Percentiles rank a stretch among this genome's conserved stretches.
Conservation (phyloP, 148 eudicot species). For the Hydrangea macrophylla region DNA sequence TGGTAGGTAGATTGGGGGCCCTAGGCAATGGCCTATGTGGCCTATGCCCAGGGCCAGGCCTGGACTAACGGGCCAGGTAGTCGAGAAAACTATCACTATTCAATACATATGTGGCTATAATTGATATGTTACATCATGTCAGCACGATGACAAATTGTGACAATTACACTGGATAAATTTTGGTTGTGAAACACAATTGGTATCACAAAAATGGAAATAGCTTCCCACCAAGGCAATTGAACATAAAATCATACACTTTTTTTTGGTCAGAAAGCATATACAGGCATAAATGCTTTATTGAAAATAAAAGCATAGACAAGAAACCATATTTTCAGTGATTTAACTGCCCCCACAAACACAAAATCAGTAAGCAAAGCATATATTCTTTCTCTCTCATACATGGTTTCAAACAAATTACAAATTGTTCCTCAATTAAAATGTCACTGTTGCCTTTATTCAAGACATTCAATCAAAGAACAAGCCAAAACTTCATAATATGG, state of each 20-base stretch:
- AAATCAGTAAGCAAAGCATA: slow-evolving; percentile 39
- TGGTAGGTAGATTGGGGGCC: no score
- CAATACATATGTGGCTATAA: no score
- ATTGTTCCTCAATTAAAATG: neutral
- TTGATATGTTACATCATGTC: no score
- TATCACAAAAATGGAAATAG: neutral
- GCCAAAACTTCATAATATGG: slow-evolving; percentile 35
- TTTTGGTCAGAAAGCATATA: no score
- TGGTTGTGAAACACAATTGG: neutral
- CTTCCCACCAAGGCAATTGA: slow-evolving; percentile 16
- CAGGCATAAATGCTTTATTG: no score
- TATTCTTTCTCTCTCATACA: slow-evolving; percentile 29
- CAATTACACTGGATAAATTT: no score
- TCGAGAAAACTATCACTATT: no score
- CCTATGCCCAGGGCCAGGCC: no score
- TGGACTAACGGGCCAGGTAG: no score
- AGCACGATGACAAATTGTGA: no score
- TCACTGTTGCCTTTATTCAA: neutral
- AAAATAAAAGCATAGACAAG: neutral
- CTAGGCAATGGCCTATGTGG: no score
- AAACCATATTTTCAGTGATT: neutral
- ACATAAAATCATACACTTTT: no score
- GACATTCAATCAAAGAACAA: neutral
- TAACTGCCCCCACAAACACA: neutral
- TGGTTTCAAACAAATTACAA: neutral